These are phyloP conservation scores for Malassezia restricta DNA, from an alignment of 1,284 basidiomycete genomes.

Conservation along the genomic window DNA sequence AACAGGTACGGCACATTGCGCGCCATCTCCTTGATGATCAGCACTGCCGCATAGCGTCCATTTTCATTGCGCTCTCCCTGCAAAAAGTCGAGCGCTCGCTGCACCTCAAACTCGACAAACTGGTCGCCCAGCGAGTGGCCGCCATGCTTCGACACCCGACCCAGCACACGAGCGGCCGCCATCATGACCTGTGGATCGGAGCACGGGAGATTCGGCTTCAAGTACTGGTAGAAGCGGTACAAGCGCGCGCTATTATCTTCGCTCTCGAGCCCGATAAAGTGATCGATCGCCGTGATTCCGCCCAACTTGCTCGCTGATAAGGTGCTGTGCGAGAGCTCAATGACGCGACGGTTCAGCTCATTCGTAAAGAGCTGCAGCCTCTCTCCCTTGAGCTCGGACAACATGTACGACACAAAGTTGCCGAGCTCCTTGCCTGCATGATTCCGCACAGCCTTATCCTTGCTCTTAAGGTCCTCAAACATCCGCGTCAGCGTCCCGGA, in stretches of 20 bases:
- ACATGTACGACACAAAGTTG: conserved; percentile 26
- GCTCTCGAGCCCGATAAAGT: conserved; percentile 24
- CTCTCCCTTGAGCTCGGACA: conserved; percentile 39
- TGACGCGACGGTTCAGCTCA: conserved; percentile 60
- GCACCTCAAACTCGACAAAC: conserved; percentile 75
- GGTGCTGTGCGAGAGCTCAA: conserved; percentile 69
- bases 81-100: conserved; percentile 64
- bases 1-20: conserved; percentile 42
- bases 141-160: conserved; percentile 66
- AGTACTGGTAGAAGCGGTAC: conserved; percentile 80
- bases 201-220: conserved; percentile 70
- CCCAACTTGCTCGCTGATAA: conserved; percentile 64
- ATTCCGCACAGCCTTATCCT: conserved; percentile 22
- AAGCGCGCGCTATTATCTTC: conserved; percentile 54
- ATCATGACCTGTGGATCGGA: conserved; percentile 76
- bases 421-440: conserved; percentile 37
- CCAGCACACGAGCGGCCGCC: conserved; percentile 70
- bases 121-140: conserved; percentile 69
- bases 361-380: conserved; percentile 39
- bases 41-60: conserved; percentile 44
- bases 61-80: conserved; percentile 49
- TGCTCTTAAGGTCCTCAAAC: conserved; percentile 34
- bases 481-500: conserved; percentile 36
- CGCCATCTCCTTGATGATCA: conserved; percentile 45
- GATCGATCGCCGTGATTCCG: conserved; percentile 61